Evolutionary conservation across 1,284 basidiomycete genomes (phyloP), one percentile per base, ranked within the genome.

Genomic region (Fistulina hepatica): DNA sequence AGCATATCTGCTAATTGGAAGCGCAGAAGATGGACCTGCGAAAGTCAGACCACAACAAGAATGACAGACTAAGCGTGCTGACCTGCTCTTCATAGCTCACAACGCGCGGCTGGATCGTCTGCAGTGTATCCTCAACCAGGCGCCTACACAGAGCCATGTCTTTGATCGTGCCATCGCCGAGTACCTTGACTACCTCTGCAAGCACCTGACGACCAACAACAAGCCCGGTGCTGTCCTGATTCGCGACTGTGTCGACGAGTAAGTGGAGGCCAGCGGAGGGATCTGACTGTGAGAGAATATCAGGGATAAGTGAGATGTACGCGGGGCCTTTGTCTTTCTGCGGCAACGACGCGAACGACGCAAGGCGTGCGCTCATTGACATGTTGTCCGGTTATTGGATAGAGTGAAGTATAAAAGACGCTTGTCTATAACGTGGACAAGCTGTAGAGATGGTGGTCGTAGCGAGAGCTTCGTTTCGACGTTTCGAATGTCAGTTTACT

Each of bases 51-150:
- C 34, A n/a, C 16, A 26, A 15, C 5, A 21, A 10, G 11, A 24
- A 21, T n/a, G 6, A 42, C 33, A 10, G 12, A 34, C 19, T n/a
- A n/a, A n/a, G 26, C 25, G 35, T 31, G 58, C 76, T 51, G 52
- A 91, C 92, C 70, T 95, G 91, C 59, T 97, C 92, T 57, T 97
- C 94, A 54, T 90, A 95, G 60, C 86, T 92, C 27, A 78, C 78
- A 48, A 79, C 72, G 41, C 81, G 70, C 2, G 82, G 79, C 52
- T 88, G 83, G 16, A 90, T 64, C 24, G 73, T 71, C 26, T 69
- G 63, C 26, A 94, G 65, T 0, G 78, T 79, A 40, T 80, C 76
- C 53, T 86, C 67, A 15, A 91, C 72, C 37, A 91, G 63, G 37
- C 65, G 65, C 55, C 82, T 84, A 48, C 73, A 71, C 20, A 74